Conservation (phyloP, 192 early-diverging fungal species). For the Phlyctochytrium bullatum region DNA sequence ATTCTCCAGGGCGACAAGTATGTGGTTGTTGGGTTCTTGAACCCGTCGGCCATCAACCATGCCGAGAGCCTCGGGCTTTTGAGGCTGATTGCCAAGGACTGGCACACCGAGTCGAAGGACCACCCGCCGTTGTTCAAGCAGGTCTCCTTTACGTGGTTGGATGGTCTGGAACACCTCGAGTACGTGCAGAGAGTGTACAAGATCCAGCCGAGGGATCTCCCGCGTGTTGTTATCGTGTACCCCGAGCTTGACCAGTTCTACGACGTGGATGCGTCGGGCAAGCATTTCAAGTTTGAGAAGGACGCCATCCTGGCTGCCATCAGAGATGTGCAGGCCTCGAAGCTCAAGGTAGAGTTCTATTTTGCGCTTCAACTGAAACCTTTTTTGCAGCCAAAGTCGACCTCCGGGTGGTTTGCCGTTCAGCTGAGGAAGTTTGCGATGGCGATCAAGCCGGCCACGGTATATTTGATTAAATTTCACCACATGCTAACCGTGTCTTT, state of each 20-base stretch:
- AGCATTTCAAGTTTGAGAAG: not conserved
- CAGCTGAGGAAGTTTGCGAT: not conserved
- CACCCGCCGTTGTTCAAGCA: no score
- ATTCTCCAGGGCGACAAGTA: slow-evolving; percentile 63
- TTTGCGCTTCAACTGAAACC: not conserved
- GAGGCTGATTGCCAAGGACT: slow-evolving; percentile 7
- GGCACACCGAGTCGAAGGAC: not conserved
- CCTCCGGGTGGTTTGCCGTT: not conserved
- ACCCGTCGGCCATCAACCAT: slow-evolving; percentile 18
- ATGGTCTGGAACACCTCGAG: slow-evolving; percentile 7
- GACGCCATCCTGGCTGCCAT: not conserved
- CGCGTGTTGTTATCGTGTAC: slow-evolving; percentile 15
- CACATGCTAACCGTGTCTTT: not conserved
- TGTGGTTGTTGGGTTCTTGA: slow-evolving; percentile 61
- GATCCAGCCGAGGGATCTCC: slow-evolving; percentile 14
- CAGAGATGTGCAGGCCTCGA: not conserved
- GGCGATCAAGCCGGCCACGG: not conserved
- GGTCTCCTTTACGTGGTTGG: slow-evolving; percentile 17
- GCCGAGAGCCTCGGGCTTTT: slow-evolving; percentile 3
- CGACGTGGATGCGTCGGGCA: not conserved
- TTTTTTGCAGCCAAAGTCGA: not conserved
- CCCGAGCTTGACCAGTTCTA: slow-evolving; percentile 16
- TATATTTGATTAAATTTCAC: not conserved
- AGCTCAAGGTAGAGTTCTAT: not conserved
- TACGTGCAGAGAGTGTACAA: slow-evolving; percentile 25